Conservation (phyloP, 2,329 filamentous ascomycete species). For the Diaporthe ampelina region DNA sequence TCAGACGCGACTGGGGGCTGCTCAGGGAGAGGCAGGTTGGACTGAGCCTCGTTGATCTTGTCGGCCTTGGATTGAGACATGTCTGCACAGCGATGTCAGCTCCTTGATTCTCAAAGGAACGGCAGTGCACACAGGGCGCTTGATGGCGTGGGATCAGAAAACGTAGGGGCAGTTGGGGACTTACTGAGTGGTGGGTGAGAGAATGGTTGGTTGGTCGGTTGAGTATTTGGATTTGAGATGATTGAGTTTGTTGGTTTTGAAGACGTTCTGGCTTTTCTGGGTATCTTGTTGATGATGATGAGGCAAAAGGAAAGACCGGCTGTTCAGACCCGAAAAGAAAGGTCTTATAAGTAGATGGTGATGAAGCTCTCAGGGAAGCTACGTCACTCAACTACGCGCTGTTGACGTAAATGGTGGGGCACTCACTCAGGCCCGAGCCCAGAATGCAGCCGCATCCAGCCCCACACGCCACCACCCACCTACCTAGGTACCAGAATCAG, state of each 20-base stretch:
- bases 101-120: neutral
- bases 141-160: neutral
- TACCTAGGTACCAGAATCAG: slow-evolving; percentile 7
- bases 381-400: slow-evolving; percentile 36
- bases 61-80: slow-evolving; percentile 69
- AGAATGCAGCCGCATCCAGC: slow-evolving; percentile 26
- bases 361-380: slow-evolving; percentile 28
- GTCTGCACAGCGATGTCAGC: slow-evolving; percentile 33
- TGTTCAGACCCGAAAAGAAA: neutral
- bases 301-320: neutral
- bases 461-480: slow-evolving; percentile 28
- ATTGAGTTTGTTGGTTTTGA: neutral
- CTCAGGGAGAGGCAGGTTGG: slow-evolving; percentile 85
- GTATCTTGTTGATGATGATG: slow-evolving; percentile 33
- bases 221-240: neutral
- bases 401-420: slow-evolving; percentile 42
- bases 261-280: neutral
- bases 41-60: slow-evolving; percentile 75
- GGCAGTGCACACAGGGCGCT: neutral
- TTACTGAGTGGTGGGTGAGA: slow-evolving; percentile 30
- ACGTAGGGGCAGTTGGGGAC: neutral
- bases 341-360: slow-evolving; percentile 38
- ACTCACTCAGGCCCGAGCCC: neutral
- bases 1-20: slow-evolving; percentile 82
- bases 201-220: neutral